These are phyloP conservation scores for Firmiana major DNA, from an alignment of 345 rosid species.

Conservation along the genomic window DNA sequence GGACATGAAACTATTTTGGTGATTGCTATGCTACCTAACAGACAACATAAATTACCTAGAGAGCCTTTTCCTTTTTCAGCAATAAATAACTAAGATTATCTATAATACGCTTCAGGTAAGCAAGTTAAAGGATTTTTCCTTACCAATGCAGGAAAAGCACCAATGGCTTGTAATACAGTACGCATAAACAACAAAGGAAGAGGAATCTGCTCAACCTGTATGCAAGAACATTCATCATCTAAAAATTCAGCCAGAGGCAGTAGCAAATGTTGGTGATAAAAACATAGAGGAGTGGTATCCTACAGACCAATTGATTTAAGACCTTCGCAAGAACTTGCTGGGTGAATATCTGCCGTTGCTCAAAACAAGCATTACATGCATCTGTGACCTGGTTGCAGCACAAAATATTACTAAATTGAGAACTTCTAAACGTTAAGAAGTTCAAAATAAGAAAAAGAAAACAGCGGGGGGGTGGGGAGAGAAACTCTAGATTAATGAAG, in stretches of 20 bases:
- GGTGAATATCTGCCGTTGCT: slow-evolving; percentile 77
- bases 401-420: slow-evolving; percentile 12
- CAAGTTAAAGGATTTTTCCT: slow-evolving; percentile 16
- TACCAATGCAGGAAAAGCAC: slow-evolving; percentile 96
- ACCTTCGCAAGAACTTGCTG: slow-evolving; percentile 95
- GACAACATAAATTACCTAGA: not conserved
- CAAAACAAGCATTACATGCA: slow-evolving; percentile 94
- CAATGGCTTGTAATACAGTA: slow-evolving; percentile 91
- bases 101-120: not conserved
- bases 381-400: slow-evolving; percentile 69
- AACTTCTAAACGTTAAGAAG: slow-evolving; percentile 5
- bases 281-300: slow-evolving; percentile 3
- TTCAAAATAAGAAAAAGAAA: slow-evolving; percentile 7
- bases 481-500: slow-evolving; percentile 1
- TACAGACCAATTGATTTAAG: slow-evolving; percentile 89
- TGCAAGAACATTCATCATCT: slow-evolving; percentile 19
- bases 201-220: slow-evolving; percentile 97
- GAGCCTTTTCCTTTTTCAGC: not conserved
- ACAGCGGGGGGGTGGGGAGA: not conserved
- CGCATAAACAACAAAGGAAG: slow-evolving; percentile 99
- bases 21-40: not conserved
- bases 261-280: slow-evolving; percentile 6
- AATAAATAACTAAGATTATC: not conserved
- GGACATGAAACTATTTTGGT: not conserved
- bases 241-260: slow-evolving; percentile 9